These are phyloP conservation scores for Lachancea cidri DNA, from an alignment of 805 yeast genomes.

Conservation along the genomic window DNA sequence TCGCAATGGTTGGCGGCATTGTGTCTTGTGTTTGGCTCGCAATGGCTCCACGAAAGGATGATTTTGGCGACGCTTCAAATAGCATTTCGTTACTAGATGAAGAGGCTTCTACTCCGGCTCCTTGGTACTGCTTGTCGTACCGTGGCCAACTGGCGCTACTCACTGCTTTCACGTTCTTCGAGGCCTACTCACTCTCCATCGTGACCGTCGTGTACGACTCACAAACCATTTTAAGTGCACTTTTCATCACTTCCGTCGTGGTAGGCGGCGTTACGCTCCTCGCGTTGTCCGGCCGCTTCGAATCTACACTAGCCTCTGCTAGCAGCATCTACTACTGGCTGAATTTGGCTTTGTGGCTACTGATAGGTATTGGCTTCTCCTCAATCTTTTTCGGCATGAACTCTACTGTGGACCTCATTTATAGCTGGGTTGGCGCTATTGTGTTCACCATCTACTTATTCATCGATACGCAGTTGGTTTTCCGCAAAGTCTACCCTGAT, in stretches of 20 bases:
- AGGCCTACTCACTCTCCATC: constrained; percentile 67
- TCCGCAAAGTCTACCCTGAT: constrained; percentile 71
- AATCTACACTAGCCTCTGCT: constrained; percentile 30
- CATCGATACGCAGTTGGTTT: constrained; percentile 75
- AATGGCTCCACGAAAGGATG: constrained; percentile 61
- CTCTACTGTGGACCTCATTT: constrained; percentile 55
- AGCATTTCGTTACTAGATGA: neutral
- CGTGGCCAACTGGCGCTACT: constrained; percentile 43
- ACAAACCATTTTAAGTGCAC: constrained; percentile 61
- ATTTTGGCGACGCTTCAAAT: constrained; percentile 41
- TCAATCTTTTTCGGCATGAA: constrained; percentile 60
- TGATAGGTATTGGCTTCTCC: constrained; percentile 63
- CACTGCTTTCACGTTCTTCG: constrained; percentile 65
- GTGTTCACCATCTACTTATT: constrained; percentile 67
- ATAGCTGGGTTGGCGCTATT: constrained; percentile 69
- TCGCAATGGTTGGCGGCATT: constrained; percentile 54
- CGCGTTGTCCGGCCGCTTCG: constrained; percentile 59
- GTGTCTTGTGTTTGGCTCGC: constrained; percentile 61
- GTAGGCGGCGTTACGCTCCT: constrained; percentile 73
- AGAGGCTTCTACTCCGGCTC: constrained; percentile 11
- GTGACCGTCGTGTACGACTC: constrained; percentile 60
- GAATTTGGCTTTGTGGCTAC: constrained; percentile 53
- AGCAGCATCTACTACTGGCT: constrained; percentile 33
- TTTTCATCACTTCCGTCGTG: constrained; percentile 59
- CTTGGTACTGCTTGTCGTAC: constrained; percentile 29